These are phyloP conservation scores for Helicocarpus griseus DNA, from an alignment of 2,329 filamentous ascomycete species.

Conservation along the genomic window DNA sequence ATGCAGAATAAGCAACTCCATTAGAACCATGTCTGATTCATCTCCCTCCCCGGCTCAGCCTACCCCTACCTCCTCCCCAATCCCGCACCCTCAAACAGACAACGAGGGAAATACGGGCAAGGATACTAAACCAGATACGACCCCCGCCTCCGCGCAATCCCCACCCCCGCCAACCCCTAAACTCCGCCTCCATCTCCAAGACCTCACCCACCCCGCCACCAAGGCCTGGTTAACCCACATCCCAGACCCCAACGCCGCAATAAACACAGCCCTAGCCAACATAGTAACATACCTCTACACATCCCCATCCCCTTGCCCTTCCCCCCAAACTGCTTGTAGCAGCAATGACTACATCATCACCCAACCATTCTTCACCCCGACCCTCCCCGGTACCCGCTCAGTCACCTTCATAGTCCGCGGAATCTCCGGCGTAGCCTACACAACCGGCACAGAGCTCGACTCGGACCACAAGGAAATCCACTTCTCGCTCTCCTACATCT, in stretches of 20 bases:
- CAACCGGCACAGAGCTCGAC: conserved; percentile 69
- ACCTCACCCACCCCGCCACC: conserved; percentile 42
- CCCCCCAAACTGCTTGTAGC: conserved; percentile 14
- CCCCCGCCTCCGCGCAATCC: background rate
- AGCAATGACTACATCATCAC: background rate
- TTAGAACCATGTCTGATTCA: background rate
- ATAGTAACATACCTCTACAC: conserved; percentile 67
- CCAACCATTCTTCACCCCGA: conserved; percentile 20
- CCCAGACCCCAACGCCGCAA: conserved; percentile 48
- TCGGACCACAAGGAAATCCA: conserved; percentile 88
- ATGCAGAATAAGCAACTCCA: background rate
- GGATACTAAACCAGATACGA: background rate
- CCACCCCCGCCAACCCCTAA: conserved; percentile 19
- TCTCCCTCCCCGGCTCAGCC: background rate
- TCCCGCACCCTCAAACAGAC: background rate
- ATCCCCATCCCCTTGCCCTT: too few relatives aligned
- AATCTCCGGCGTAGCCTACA: conserved; percentile 84
- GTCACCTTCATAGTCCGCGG: conserved; percentile 72
- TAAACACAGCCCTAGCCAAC: conserved; percentile 53
- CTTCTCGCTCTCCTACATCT: conserved; percentile 68
- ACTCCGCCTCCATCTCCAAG: conserved; percentile 27
- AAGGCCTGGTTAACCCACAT: conserved; percentile 58
- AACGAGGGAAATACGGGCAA: background rate
- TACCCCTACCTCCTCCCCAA: background rate
- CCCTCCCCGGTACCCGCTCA: conserved; percentile 61